phyloP scores from a whole-genome alignment of 2,329 filamentous ascomycete genomes.

The Pleurostoma richardsiae region DNA sequence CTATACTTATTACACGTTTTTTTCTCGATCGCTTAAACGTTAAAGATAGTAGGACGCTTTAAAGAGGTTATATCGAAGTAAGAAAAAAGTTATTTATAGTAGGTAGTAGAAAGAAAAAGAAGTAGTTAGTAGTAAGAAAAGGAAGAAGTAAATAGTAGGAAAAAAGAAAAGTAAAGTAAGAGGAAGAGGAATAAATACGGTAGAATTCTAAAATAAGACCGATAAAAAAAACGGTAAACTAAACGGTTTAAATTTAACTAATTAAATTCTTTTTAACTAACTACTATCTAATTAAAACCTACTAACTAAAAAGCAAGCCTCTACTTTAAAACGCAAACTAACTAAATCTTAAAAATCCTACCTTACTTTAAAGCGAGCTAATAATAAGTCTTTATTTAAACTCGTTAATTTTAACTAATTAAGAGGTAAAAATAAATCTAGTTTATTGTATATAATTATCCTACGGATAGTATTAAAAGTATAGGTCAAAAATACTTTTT shows the following conservation, averaged over 20 bases:
- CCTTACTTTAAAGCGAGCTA: too few relatives aligned
- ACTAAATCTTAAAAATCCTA: not conserved
- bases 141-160: too few relatives aligned
- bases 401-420: not conserved
- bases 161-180: too few relatives aligned
- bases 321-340: not conserved
- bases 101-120: too few relatives aligned
- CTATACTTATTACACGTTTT: too few relatives aligned
- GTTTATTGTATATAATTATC: not conserved
- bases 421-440: not conserved
- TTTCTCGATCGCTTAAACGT: too few relatives aligned
- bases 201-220: not conserved
- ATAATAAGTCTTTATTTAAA: not conserved
- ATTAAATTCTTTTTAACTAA: not conserved
- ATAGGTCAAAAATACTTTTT: too few relatives aligned
- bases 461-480: too few relatives aligned
- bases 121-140: too few relatives aligned
- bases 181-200: not conserved
- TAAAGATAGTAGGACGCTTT: too few relatives aligned
- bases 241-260: not conserved
- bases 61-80: too few relatives aligned
- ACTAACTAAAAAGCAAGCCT: not conserved
- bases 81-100: too few relatives aligned
- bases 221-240: not conserved
- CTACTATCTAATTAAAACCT: not conserved